These are phyloP conservation scores for Corymbia calophylla DNA, from an alignment of 441 rosid genomes.

Conservation along the genomic window DNA sequence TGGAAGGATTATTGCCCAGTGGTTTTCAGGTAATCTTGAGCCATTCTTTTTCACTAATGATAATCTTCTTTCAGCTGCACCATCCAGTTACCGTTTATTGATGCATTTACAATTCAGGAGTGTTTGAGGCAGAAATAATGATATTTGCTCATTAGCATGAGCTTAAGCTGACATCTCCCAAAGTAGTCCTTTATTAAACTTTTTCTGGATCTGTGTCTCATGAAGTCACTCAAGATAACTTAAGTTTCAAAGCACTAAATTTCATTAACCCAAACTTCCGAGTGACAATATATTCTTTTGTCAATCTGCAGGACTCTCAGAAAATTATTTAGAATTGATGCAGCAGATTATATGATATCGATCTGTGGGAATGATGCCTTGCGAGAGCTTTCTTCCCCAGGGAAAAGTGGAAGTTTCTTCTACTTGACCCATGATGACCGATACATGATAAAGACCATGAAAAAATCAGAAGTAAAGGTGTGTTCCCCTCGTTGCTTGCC, in stretches of 20 bases:
- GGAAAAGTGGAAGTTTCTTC: not conserved
- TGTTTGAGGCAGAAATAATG: not conserved
- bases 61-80: not conserved
- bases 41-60: not conserved
- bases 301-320: not conserved
- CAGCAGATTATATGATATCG: not conserved
- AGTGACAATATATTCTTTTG: not conserved
- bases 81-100: not conserved
- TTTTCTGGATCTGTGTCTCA: not conserved
- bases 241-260: not conserved
- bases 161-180: not conserved
- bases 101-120: not conserved
- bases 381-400: conserved; percentile 1
- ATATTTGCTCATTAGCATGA: not conserved
- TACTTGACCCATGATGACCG: not conserved
- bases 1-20: conserved; percentile 1
- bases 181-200: not conserved
- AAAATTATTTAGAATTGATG: not conserved
- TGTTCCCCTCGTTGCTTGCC: not conserved
- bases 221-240: not conserved
- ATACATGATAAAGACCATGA: conserved; percentile 1
- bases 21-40: not conserved
- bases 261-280: not conserved
- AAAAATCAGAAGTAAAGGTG: not conserved
- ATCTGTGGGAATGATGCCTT: conserved; percentile 2